Conservation (phyloP, 306 rosid species). For the Morella rubra region DNA sequence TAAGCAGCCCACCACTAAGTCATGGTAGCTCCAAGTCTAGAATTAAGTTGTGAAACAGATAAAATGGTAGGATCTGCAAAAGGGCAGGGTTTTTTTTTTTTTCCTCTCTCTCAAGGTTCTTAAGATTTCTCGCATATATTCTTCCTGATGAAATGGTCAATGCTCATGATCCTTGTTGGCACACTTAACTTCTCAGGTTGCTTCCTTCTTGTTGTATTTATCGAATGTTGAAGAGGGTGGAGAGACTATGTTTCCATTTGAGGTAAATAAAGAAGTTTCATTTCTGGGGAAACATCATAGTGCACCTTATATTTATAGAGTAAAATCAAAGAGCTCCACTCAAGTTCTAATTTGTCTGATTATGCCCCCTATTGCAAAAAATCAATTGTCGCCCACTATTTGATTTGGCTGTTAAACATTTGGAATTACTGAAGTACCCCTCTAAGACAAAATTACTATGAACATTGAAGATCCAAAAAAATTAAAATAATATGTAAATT, state of each 20-base stretch:
- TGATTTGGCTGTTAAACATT: no score
- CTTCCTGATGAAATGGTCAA: not conserved
- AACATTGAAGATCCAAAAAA: no score
- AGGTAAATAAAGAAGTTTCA: constrained; percentile 36
- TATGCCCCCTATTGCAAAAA: no score
- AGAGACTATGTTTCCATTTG: constrained; percentile 75
- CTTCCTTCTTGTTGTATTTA: constrained; percentile 66
- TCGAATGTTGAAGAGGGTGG: constrained; percentile 66
- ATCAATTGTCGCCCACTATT: no score
- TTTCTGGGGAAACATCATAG: no score
- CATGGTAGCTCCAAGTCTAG: not conserved
- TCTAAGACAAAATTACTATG: no score
- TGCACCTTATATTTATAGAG: no score
- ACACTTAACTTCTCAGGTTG: constrained; percentile 40
- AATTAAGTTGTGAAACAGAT: not conserved
- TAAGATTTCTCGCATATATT: not conserved
- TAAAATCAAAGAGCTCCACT: no score
- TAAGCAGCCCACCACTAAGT: not conserved
- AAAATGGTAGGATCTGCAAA: constrained; percentile 1
- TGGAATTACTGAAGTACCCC: no score
- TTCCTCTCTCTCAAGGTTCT: not conserved
- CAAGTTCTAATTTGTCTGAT: no score
- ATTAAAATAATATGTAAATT: no score
- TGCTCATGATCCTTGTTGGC: not conserved
- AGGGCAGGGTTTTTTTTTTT: not conserved